phyloP scores from a whole-genome alignment of 768 basidiomycete genomes.

The Dacryopinax spathularia region DNA sequence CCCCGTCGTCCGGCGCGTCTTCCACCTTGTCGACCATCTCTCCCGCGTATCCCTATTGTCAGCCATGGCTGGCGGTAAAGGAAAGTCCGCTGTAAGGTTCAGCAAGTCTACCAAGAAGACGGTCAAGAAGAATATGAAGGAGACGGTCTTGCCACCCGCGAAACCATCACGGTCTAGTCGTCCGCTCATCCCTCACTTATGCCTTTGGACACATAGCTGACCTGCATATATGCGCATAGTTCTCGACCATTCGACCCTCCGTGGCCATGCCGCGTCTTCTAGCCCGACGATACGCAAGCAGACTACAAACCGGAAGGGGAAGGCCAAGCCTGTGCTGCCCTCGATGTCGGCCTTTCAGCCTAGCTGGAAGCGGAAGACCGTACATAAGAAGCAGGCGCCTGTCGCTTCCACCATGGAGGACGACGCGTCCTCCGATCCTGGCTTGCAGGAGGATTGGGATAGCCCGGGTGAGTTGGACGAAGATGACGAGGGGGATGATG shows the following conservation, averaged over 20 bases:
- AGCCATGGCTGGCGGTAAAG: constrained; percentile 12
- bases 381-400: not conserved
- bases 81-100: not conserved
- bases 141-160: not conserved
- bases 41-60: constrained; percentile 13
- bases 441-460: not conserved
- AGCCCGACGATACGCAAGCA: not conserved
- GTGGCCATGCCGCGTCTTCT: not conserved
- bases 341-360: not conserved
- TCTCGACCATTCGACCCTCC: not conserved
- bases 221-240: constrained; percentile 2
- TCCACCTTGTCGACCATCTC: no score
- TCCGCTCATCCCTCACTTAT: not conserved
- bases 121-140: constrained; percentile 1
- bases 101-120: not conserved
- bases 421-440: not conserved
- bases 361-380: not conserved
- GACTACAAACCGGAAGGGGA: not conserved
- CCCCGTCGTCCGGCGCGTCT: no score
- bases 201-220: not conserved
- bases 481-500: not conserved
- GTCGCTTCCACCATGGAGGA: not conserved
- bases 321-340: not conserved
- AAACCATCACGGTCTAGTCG: not conserved
- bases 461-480: not conserved